These are phyloP conservation scores for Penicillium turbatum DNA, from an alignment of 495 filamentous ascomycete genomes.

Conservation along the genomic window DNA sequence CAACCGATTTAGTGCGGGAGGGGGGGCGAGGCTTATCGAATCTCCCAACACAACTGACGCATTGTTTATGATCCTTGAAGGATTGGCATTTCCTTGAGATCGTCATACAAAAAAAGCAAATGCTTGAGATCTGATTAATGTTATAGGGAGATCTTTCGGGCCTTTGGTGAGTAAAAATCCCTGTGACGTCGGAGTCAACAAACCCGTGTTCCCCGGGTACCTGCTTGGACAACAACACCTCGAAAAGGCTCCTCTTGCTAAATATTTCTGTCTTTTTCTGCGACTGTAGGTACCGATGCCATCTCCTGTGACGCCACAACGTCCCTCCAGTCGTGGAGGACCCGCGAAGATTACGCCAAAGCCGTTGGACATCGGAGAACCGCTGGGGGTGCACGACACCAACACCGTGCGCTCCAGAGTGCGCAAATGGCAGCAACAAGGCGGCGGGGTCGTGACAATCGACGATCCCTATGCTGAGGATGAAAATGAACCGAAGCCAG, in stretches of 20 bases:
- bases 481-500: constrained; percentile 29
- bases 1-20: constrained; percentile 11
- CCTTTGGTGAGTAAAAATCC: constrained; percentile 6
- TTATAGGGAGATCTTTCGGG: neutral
- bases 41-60: neutral
- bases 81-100: neutral
- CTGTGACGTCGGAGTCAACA: neutral
- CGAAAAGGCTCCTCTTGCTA: constrained; percentile 12
- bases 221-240: constrained; percentile 10
- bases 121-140: neutral
- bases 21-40: constrained; percentile 11
- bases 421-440: constrained; percentile 71
- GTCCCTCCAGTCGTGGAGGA: constrained; percentile 40
- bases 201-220: constrained; percentile 10
- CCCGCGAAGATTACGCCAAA: constrained; percentile 37
- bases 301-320: constrained; percentile 38
- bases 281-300: constrained; percentile 41
- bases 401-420: constrained; percentile 65
- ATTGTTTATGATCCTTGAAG: constrained; percentile 11
- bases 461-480: constrained; percentile 38
- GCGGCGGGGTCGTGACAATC: constrained; percentile 53
- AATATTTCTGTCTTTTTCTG: neutral
- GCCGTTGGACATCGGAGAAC: constrained; percentile 48
- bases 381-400: constrained; percentile 51
- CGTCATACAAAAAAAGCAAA: constrained; percentile 3